Conservation (phyloP, 768 basidiomycete genomes). For the Collybia sp. region DNA sequence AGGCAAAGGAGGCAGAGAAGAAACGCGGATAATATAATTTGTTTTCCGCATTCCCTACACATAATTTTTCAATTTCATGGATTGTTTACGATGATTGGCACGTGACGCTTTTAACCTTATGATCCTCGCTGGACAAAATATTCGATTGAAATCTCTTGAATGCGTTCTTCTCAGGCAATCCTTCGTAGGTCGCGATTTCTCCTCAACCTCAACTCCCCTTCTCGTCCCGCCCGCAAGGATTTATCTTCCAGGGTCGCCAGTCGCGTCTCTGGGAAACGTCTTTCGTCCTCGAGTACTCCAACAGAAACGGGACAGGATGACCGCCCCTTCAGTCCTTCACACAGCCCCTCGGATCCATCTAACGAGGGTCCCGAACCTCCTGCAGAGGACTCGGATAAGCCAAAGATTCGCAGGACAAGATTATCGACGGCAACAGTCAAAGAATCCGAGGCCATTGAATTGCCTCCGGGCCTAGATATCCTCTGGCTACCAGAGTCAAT, state of each 20-base stretch:
- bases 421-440: constrained; percentile 23
- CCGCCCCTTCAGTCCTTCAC: constrained; percentile 8
- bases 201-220: constrained; percentile 21
- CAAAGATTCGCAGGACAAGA: constrained; percentile 34
- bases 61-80: constrained; percentile 1
- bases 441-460: constrained; percentile 38
- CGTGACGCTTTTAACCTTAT: constrained; percentile 3
- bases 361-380: constrained; percentile 10
- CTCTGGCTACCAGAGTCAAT: constrained; percentile 58
- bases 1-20: constrained; percentile 23
- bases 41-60: not conserved
- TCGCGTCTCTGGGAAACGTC: constrained; percentile 1
- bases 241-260: constrained; percentile 5
- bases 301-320: constrained; percentile 3
- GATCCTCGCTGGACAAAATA: not conserved
- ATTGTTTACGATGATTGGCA: not conserved
- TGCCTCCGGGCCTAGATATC: constrained; percentile 55
- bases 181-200: constrained; percentile 34
- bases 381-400: constrained; percentile 39
- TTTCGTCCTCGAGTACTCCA: constrained; percentile 5
- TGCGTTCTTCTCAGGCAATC: constrained; percentile 22
- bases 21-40: not conserved
- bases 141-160: not conserved
- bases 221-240: constrained; percentile 7
- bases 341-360: constrained; percentile 6